Conservation (phyloP, 1,284 basidiomycete genomes). For the Ustilago shanxiensis region DNA sequence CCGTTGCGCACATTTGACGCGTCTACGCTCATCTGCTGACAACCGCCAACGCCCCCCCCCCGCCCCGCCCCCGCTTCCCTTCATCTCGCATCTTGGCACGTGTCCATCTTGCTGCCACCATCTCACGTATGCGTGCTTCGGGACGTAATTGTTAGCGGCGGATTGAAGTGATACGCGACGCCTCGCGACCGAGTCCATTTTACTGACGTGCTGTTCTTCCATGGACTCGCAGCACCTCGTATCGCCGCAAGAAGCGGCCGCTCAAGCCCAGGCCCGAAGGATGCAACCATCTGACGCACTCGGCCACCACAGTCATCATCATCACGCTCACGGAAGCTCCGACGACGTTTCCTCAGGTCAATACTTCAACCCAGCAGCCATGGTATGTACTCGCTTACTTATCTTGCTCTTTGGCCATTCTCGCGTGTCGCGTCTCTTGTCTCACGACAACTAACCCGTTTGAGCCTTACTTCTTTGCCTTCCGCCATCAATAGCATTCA, state of each 20-base stretch:
- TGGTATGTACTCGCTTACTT: slow-evolving; percentile 28
- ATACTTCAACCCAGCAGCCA: slow-evolving; percentile 56
- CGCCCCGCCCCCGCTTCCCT: too few species aligned
- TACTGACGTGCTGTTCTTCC: slow-evolving; percentile 42
- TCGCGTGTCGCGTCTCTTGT: neutral
- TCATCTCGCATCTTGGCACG: slow-evolving; percentile 20
- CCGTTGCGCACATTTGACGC: slow-evolving; percentile 22
- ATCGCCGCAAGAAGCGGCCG: slow-evolving; percentile 58
- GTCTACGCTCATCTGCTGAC: slow-evolving; percentile 36
- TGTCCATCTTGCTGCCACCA: slow-evolving; percentile 3
- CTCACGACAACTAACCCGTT: neutral
- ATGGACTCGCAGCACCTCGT: slow-evolving; percentile 59
- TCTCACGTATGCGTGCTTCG: neutral
- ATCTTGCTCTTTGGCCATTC: neutral
- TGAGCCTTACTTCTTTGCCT: neutral
- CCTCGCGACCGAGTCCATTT: slow-evolving; percentile 29
- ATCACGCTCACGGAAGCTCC: slow-evolving; percentile 42
- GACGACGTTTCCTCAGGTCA: slow-evolving; percentile 49
- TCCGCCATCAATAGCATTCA: slow-evolving; percentile 25
- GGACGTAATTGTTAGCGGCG: slow-evolving; percentile 31
- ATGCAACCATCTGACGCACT: slow-evolving; percentile 54
- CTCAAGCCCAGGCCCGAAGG: slow-evolving; percentile 57
- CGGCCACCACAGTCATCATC: slow-evolving; percentile 50
- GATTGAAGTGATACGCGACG: slow-evolving; percentile 44
- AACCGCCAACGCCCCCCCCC: slow-evolving; percentile 6